Evolutionary conservation across 306 rosid genomes (phyloP).

Genomic region (Lathyrus sativus): DNA sequence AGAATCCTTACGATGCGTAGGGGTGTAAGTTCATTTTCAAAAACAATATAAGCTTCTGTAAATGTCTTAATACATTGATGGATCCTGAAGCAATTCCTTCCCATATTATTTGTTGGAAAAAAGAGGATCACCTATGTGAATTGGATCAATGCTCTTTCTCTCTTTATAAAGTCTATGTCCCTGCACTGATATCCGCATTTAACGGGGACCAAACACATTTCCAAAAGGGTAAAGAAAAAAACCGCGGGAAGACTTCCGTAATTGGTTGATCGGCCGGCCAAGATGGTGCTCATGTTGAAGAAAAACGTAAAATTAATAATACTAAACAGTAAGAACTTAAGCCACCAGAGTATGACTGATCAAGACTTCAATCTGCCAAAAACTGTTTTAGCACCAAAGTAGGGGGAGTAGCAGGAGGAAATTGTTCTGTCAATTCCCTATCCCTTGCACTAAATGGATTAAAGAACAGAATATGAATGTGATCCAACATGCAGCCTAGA

Average conservation of each 20-base stretch:
- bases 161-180: too few species aligned
- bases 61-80: constrained; percentile 98
- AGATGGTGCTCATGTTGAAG: too few species aligned
- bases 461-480: too few species aligned
- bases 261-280: too few species aligned
- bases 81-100: constrained; percentile 94
- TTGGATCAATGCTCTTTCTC: constrained; percentile 76
- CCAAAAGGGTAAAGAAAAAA: too few species aligned
- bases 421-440: constrained; percentile 81
- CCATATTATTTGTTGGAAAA: constrained; percentile 85
- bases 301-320: too few species aligned
- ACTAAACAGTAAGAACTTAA: constrained; percentile 99
- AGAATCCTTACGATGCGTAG: constrained; percentile 55
- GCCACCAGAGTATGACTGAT: constrained; percentile 96
- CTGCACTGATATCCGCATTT: too few species aligned
- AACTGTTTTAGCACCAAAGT: constrained; percentile 89
- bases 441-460: too few species aligned
- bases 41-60: constrained; percentile 76
- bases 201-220: too few species aligned
- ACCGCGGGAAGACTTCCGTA: too few species aligned
- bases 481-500: too few species aligned
- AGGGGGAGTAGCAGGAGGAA: constrained; percentile 90
- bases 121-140: constrained; percentile 94
- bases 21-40: constrained; percentile 65
- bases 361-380: constrained; percentile 95